These are phyloP conservation scores for Nigrospora oryzae DNA, from an alignment of 2,329 filamentous ascomycete species.

Conservation along the genomic window DNA sequence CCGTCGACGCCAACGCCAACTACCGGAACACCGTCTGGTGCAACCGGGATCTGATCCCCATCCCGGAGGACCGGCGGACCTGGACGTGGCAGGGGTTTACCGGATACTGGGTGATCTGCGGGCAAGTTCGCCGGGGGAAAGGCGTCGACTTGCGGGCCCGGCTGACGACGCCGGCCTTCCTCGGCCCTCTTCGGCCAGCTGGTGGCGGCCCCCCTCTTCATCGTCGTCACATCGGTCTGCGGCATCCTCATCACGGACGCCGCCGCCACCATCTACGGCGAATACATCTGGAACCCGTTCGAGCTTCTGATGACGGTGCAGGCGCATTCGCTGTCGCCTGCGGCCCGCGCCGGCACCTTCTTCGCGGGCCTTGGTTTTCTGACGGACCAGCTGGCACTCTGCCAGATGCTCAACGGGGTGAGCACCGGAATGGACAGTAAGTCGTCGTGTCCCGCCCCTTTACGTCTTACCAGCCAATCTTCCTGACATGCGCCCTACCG, in stretches of 20 bases:
- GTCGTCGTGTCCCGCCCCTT: too few relatives aligned
- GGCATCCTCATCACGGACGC: constrained; percentile 27
- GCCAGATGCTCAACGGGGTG: constrained; percentile 14
- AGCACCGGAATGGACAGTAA: constrained; percentile 32
- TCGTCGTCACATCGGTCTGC: constrained; percentile 24
- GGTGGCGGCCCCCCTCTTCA: constrained; percentile 23
- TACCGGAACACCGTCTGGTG: constrained; percentile 23
- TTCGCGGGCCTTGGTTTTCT: constrained; percentile 25
- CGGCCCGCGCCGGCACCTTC: constrained; percentile 24
- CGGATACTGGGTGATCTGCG: constrained; percentile 20
- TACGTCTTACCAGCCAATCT: too few relatives aligned
- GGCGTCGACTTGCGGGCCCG: not conserved
- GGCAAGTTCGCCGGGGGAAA: constrained; percentile 2
- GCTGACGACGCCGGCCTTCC: constrained; percentile 8
- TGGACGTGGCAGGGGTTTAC: constrained; percentile 21
- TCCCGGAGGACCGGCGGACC: constrained; percentile 14
- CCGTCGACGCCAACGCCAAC: constrained; percentile 15
- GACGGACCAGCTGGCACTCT: constrained; percentile 22
- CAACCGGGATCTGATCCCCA: constrained; percentile 22
- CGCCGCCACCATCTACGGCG: constrained; percentile 19
- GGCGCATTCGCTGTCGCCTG: constrained; percentile 15
- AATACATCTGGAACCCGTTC: constrained; percentile 29
- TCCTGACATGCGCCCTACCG: too few relatives aligned
- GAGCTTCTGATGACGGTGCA: constrained; percentile 25
- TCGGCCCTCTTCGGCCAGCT: constrained; percentile 18